Conservation (phyloP, 495 filamentous ascomycete species). For the Aspergillus biplanus region DNA sequence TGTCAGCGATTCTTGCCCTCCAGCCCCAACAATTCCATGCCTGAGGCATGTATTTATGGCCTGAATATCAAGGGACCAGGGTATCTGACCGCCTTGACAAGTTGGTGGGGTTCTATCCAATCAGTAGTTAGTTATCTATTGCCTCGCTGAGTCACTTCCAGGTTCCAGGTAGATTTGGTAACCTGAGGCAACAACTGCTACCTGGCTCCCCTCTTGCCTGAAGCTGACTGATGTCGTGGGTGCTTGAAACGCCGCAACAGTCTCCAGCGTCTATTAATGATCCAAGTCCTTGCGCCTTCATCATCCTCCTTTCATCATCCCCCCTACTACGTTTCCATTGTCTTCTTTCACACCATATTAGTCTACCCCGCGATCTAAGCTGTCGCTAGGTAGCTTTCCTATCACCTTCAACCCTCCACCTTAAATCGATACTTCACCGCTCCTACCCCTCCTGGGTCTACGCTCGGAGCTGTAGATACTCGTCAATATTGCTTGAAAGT, state of each 20-base stretch:
- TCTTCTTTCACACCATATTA: constrained; percentile 6
- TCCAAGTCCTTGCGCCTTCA: constrained; percentile 23
- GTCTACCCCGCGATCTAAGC: constrained; percentile 16
- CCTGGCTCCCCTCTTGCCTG: constrained; percentile 36
- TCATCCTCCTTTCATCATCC: constrained; percentile 22
- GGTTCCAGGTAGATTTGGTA: constrained; percentile 4
- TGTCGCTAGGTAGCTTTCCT: background rate
- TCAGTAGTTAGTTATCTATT: constrained; percentile 1
- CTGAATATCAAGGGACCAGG: background rate
- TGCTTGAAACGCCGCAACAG: constrained; percentile 11
- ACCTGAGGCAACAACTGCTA: constrained; percentile 8
- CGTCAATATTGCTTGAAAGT: constrained; percentile 44
- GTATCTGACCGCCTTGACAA: background rate
- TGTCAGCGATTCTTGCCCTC: background rate
- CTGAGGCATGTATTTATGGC: background rate
- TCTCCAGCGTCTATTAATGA: constrained; percentile 6
- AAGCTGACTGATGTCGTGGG: constrained; percentile 19
- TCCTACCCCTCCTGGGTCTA: constrained; percentile 31
- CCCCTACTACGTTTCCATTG: constrained; percentile 16
- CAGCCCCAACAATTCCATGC: background rate
- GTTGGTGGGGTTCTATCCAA: constrained; percentile 21
- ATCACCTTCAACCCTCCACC: constrained; percentile 6
- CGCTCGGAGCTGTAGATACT: constrained; percentile 37
- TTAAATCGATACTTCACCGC: constrained; percentile 35
- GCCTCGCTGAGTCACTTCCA: constrained; percentile 17